Base-by-base conservation (phyloP, 208 protist species). In the Acanthamoeba royreba region DNA sequence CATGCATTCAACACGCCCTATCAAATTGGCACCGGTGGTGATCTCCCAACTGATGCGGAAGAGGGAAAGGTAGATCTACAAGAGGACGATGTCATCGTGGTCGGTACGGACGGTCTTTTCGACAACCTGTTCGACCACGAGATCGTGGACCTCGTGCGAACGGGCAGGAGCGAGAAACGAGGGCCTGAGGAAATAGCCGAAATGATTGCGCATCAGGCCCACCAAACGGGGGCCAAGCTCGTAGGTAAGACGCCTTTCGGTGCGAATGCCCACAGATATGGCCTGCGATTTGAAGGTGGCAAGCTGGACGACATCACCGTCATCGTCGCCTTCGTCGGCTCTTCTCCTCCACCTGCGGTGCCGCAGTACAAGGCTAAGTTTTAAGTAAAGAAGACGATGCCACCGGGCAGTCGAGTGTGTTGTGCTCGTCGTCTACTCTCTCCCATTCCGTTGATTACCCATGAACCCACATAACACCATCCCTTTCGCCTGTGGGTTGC, bases 301-400 rank as follows among this genome's bases (percentile, higher is more conserved):
- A 89, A 89, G 81, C 33, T 89, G 49, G 81, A 89, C 53, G 81
- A 89, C 81, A 89, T 89, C 81, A 89, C 45, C 81, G 81, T 89
- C 81, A 28, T 89, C 42, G 81, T 89, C 47, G 49, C 81, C 47
- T 43, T 49, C 42, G 81, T 89, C 72, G 31, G 22, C 38, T 83
- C 38, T 42, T 25, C 72, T 5, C 72, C 72, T n/a, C n/a, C n/a
- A n/a, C n/a, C n/a, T n/a, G n/a, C n/a, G n/a, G n/a, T n/a, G n/a
- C n/a, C n/a, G n/a, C n/a, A n/a, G n/a, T n/a, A n/a, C n/a, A n/a
- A n/a, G n/a, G n/a, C n/a, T n/a, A n/a, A n/a, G n/a, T n/a, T n/a
- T n/a, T n/a, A n/a, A n/a, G n/a, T n/a, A n/a, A n/a, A n/a, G n/a
- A n/a, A n/a, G n/a, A n/a, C n/a, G n/a, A n/a, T n/a, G n/a, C n/a